phyloP scores from a whole-genome alignment of 208 protist genomes.

The Leishmania gerbilli region DNA sequence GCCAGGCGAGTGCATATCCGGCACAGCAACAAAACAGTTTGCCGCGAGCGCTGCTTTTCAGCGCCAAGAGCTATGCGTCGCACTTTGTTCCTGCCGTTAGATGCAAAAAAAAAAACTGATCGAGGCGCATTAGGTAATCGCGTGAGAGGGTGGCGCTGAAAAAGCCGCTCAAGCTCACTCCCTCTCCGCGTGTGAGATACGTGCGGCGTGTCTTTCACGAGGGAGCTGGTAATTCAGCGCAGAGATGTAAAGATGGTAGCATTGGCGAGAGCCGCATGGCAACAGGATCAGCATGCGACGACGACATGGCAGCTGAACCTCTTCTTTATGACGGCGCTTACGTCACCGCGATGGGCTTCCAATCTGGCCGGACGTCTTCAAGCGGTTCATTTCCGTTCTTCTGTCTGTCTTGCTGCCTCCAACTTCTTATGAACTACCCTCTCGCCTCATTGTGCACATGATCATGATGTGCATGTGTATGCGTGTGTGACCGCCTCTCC shows the following conservation, averaged over 20 bases:
- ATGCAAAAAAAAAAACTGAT: background rate
- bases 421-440: background rate
- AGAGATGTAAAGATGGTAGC: background rate
- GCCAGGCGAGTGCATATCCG: background rate
- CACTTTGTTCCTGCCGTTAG: background rate
- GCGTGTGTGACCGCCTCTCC: background rate
- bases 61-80: background rate
- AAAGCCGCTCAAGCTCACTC: background rate
- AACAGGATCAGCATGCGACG: background rate
- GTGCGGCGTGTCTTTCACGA: background rate
- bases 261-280: background rate
- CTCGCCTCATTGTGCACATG: background rate
- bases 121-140: background rate
- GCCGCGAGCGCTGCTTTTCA: background rate
- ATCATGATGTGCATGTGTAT: background rate
- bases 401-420: constrained; percentile 11
- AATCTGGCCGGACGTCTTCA: background rate
- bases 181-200: background rate
- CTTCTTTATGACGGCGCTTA: background rate
- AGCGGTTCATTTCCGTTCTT: background rate
- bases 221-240: background rate
- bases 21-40: background rate
- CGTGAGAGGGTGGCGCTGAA: background rate
- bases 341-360: background rate
- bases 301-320: background rate